phyloP scores from a whole-genome alignment of 129 eudicot species.

The Cynara cardunculus region DNA sequence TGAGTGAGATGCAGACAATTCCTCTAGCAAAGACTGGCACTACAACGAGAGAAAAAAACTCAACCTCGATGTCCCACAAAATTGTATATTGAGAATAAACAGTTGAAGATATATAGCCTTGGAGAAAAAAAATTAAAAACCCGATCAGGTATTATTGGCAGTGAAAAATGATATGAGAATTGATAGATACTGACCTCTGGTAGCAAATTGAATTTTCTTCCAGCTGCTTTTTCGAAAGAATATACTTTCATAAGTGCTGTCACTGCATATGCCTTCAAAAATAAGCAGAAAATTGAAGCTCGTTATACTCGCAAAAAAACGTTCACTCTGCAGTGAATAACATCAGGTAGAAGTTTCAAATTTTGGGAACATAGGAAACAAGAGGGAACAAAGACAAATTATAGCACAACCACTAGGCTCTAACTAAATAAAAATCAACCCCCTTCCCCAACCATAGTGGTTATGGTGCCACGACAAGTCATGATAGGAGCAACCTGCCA shows the following conservation, averaged over 20 bases:
- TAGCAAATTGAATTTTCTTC: slow-evolving; percentile 77
- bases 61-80: neutral
- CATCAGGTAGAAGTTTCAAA: neutral
- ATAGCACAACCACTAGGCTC: too few relatives aligned
- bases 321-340: neutral
- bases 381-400: too few relatives aligned
- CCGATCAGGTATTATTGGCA: neutral
- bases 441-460: too few relatives aligned
- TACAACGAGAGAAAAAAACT: slow-evolving; percentile 27
- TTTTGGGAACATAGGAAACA: neutral
- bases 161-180: neutral
- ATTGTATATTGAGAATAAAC: slow-evolving; percentile 1
- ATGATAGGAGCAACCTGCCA: too few relatives aligned
- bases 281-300: slow-evolving; percentile 9
- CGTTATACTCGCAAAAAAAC: neutral
- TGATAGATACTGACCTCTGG: slow-evolving; percentile 71
- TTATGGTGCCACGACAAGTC: too few relatives aligned
- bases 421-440: too few relatives aligned
- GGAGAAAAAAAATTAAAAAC: neutral
- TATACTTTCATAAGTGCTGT: slow-evolving; percentile 90
- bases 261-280: slow-evolving; percentile 83
- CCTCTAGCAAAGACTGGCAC: slow-evolving; percentile 92
- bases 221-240: slow-evolving; percentile 89
- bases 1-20: slow-evolving; percentile 82
- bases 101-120: neutral